Conservation (phyloP, 2,329 filamentous ascomycete species). For the Gnomoniopsis sp. region DNA sequence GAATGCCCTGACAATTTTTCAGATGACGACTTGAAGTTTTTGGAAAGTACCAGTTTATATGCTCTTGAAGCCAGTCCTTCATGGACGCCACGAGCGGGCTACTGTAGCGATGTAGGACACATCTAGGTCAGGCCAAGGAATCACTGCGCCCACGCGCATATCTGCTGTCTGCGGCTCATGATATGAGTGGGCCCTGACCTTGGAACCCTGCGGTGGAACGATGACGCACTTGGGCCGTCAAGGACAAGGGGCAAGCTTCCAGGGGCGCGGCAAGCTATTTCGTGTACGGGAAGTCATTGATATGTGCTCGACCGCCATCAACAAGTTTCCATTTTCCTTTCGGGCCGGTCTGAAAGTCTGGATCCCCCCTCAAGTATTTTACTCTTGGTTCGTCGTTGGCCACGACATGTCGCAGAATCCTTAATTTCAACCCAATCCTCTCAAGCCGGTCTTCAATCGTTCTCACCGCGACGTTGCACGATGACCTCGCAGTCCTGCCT, state of each 20-base stretch:
- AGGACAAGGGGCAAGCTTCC: neutral
- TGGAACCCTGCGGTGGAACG: neutral
- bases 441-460: neutral
- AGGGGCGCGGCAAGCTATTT: neutral
- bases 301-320: neutral
- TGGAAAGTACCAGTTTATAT: too few relatives aligned
- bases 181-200: too few relatives aligned
- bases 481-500: constrained; percentile 18
- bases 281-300: neutral
- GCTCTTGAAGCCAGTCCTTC: too few relatives aligned
- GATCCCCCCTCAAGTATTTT: neutral
- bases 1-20: too few relatives aligned
- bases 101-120: too few relatives aligned
- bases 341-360: too few relatives aligned
- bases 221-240: neutral
- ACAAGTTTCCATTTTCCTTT: neutral
- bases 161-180: too few relatives aligned
- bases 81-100: too few relatives aligned
- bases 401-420: neutral
- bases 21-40: too few relatives aligned
- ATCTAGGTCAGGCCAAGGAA: too few relatives aligned
- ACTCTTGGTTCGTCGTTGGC: neutral
- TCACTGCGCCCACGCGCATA: too few relatives aligned
- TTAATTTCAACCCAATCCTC: neutral
- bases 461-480: neutral